phyloP scores from a whole-genome alignment of 805 yeast genomes.

The Kurtzmaniella fragi region DNA sequence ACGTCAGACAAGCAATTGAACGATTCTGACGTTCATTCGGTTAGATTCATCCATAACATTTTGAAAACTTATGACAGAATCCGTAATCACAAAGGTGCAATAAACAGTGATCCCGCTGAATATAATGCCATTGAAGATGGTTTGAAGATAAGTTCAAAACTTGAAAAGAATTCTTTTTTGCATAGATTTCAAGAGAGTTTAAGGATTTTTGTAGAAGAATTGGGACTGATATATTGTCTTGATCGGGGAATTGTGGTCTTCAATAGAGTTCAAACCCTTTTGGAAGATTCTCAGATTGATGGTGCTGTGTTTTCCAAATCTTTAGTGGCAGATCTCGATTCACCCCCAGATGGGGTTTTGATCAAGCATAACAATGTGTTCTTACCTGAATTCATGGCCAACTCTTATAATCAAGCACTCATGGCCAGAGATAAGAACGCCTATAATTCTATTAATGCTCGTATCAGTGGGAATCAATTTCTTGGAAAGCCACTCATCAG shows the following conservation, averaged over 20 bases:
- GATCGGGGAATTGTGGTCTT: constrained; percentile 3
- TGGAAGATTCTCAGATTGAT: neutral
- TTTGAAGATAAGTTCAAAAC: neutral
- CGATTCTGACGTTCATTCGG: constrained; percentile 23
- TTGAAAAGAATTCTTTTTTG: constrained; percentile 4
- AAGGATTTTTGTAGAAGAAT: constrained; percentile 9
- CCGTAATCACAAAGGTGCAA: constrained; percentile 27
- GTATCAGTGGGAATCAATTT: constrained; percentile 27
- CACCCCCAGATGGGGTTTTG: constrained; percentile 19
- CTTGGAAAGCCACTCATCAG: constrained; percentile 14
- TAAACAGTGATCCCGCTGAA: constrained; percentile 9
- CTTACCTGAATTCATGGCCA: constrained; percentile 31
- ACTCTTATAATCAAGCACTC: constrained; percentile 30
- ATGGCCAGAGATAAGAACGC: constrained; percentile 32
- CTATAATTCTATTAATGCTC: constrained; percentile 28
- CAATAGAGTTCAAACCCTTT: constrained; percentile 4
- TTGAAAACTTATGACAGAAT: constrained; percentile 26
- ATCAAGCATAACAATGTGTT: constrained; percentile 31
- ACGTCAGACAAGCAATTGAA: constrained; percentile 6
- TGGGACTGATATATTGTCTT: constrained; percentile 4
- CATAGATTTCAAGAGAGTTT: constrained; percentile 5
- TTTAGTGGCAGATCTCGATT: constrained; percentile 7
- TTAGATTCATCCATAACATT: constrained; percentile 27
- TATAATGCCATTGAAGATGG: constrained; percentile 1
- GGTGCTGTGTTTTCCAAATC: constrained; percentile 6